Base-by-base conservation (phyloP, 2,329 filamentous ascomycete genomes). In the Chalaropsis ovoidea region DNA sequence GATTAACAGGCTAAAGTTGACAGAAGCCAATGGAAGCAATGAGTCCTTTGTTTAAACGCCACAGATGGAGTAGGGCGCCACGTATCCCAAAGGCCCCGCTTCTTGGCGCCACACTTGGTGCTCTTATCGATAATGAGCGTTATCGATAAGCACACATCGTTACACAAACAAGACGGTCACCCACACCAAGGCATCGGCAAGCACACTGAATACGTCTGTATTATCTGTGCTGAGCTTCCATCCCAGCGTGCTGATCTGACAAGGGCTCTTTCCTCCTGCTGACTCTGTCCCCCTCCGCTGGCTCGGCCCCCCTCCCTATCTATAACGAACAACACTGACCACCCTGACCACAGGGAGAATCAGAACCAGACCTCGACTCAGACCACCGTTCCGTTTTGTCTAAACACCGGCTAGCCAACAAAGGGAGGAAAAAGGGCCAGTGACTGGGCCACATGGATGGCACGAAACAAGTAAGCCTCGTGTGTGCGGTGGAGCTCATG, bases 301-400 rank as follows among this genome's bases (percentile, higher is more conserved):
- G n/a, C n/a, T n/a, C n/a, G n/a, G n/a, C 10, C 52, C 27, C 52
- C 3, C 24, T 17, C 13, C 13, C 52, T 31, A 5, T 39, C 52
- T 10, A 35, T 58, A 11, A 58, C 52, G 27, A 58, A 58, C 52
- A 13, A 58, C 24, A 31, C 8, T 58, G 52, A 19, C 52, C 10
- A 19, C 15, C 17, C 52, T 13, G 27, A n/a, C 52, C 31, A 52
- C 47, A 52, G 47, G 47, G 47, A 52, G 47, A 24, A 52, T 58
- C 52, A 58, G 17, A 58, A 58, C 22, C 52, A 58, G 52, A 58
- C 35, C 27, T 39, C 13, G 27, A 24, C 47, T 52, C 47, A 52
- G 47, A 15, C 47, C 19, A 52, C 47, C 19, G 10, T 17, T 4
- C 35, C 35, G 1, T 27, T 52, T 11, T 58, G 52, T 58, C 52